Evolutionary conservation across 139 green algal genomes (phyloP).

Genomic region (Bryopsis sp.): DNA sequence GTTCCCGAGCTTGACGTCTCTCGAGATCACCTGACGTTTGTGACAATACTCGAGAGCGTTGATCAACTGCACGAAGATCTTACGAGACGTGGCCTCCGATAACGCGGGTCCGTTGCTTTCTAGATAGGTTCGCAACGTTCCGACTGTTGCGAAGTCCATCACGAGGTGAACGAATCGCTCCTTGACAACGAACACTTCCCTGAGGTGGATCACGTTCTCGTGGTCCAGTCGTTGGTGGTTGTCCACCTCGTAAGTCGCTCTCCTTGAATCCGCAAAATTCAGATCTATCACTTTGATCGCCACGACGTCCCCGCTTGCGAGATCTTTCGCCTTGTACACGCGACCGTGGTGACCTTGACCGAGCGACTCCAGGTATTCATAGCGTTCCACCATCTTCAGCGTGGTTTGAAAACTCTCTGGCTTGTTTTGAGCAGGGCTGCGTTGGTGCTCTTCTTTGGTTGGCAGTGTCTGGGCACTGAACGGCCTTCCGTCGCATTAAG

Average conservation of each 20-base stretch:
- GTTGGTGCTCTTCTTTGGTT: no score
- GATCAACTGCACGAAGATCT: background rate
- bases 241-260: background rate
- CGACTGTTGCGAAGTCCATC: background rate
- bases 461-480: no score
- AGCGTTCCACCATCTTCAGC: no score
- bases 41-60: background rate
- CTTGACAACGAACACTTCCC: background rate
- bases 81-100: background rate
- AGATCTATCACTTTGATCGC: constrained; percentile 4
- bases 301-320: background rate
- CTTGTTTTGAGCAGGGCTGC: no score
- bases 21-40: background rate
- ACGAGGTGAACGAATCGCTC: background rate
- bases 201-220: constrained; percentile 2
- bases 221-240: constrained; percentile 3
- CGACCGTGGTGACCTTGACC: background rate
- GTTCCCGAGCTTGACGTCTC: constrained; percentile 6
- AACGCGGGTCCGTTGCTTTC: background rate
- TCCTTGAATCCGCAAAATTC: background rate
- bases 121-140: background rate
- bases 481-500: no score
- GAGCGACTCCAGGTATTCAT: no score
- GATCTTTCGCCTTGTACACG: background rate
- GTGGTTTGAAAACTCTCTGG: no score